A percentile compares a stretch with the other conserved stretches of the same genome.
Evolutionary conservation across 2,329 filamentous ascomycete species (phyloP).

Genomic region (Cladosporium sp.): DNA sequence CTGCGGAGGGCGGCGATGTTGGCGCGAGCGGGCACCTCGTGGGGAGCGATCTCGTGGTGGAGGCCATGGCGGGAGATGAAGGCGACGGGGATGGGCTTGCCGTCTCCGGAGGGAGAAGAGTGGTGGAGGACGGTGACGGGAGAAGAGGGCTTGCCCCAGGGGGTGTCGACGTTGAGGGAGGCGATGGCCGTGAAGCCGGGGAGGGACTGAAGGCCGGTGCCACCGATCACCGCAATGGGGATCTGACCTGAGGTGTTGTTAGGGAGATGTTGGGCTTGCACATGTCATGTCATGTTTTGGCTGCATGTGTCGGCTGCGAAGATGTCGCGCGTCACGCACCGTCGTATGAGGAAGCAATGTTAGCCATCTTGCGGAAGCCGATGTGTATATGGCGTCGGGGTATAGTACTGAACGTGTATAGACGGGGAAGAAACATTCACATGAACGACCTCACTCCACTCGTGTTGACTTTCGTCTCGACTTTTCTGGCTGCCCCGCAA

Average conservation of each 20-base stretch:
- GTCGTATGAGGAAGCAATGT: conserved; percentile 30
- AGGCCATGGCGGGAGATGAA: conserved; percentile 91
- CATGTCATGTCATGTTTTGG: no score
- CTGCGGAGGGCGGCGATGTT: conserved; percentile 96
- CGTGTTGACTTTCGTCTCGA: conserved; percentile 5
- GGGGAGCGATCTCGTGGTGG: conserved; percentile 84
- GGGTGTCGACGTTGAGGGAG: conserved; percentile 69
- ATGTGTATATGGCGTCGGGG: conserved; percentile 22
- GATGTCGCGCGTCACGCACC: conserved; percentile 16
- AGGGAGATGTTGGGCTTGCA: no score
- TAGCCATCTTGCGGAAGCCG: conserved; percentile 33
- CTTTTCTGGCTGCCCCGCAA: conserved; percentile 13
- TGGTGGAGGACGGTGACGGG: conserved; percentile 90
- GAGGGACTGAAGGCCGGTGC: conserved; percentile 85
- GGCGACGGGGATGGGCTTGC: conserved; percentile 63
- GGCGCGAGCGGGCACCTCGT: conserved; percentile 90
- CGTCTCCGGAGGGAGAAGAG: conserved; percentile 60
- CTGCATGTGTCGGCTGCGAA: neutral
- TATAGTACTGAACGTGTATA: neutral
- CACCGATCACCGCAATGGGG: conserved; percentile 53
- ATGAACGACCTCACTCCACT: neutral
- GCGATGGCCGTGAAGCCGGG: conserved; percentile 83
- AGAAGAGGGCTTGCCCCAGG: conserved; percentile 78
- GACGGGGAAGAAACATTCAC: neutral
- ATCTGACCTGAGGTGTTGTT: conserved; percentile 38